A percentile compares a stretch with the other conserved stretches of the same genome.
Conservation (phyloP, 2,329 filamentous ascomycete species). For the Trichoderma guizhouense region DNA sequence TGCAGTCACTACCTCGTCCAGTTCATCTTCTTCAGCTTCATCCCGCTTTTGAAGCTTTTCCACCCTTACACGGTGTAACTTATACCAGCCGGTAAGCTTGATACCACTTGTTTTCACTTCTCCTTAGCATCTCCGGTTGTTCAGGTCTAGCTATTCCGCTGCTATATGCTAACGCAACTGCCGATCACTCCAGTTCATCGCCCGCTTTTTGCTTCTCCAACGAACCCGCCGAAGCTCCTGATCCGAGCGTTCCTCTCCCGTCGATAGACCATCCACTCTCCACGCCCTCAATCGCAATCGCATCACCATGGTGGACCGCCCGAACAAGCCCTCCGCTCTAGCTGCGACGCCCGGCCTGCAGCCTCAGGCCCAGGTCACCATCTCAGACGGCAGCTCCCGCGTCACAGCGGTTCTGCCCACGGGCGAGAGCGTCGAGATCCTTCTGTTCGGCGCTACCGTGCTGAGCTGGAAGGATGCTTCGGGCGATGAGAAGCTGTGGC, state of each 20-base stretch:
- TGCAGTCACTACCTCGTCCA: background rate
- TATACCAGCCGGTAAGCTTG: background rate
- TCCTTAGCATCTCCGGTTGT: background rate
- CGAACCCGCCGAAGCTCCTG: background rate
- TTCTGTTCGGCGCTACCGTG: conserved; percentile 90
- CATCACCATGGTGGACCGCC: conserved; percentile 69
- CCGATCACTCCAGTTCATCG: background rate
- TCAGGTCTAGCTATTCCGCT: background rate
- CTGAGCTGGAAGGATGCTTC: conserved; percentile 85
- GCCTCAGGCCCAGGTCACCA: conserved; percentile 71
- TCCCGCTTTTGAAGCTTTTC: background rate
- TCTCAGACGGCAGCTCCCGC: conserved; percentile 66
- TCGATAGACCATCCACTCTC: background rate
- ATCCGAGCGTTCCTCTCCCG: background rate
- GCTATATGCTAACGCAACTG: background rate
- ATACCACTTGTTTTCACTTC: background rate
- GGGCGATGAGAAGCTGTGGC: conserved; percentile 78
- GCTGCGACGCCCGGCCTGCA: conserved; percentile 70
- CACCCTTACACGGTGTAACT: background rate
- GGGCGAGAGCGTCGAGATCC: conserved; percentile 79
- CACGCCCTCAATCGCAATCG: background rate
- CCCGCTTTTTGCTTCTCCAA: background rate
- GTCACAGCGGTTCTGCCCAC: conserved; percentile 80
- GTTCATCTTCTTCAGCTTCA: conserved; percentile 3
- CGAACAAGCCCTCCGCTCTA: conserved; percentile 77